phyloP scores from a whole-genome alignment of 805 yeast species.

The Kodamaea fukazawae region DNA sequence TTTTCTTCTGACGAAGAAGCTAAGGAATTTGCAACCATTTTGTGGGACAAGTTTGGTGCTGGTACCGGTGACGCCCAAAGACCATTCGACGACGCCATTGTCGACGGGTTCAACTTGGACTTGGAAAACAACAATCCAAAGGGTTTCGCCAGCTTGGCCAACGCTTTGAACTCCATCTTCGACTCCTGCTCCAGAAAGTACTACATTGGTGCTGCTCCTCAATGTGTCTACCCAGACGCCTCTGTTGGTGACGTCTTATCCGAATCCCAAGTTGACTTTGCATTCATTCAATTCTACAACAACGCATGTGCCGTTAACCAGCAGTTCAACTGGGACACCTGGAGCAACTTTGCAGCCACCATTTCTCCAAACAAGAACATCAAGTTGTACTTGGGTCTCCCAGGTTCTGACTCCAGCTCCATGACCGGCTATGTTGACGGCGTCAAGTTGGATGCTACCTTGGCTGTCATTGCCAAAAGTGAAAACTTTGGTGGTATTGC shows the following conservation, averaged over 20 bases:
- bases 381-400: constrained; percentile 34
- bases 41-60: constrained; percentile 41
- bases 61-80: constrained; percentile 22
- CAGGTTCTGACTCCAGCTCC: constrained; percentile 36
- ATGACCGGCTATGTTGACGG: constrained; percentile 38
- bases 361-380: constrained; percentile 47
- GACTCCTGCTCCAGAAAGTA: constrained; percentile 46
- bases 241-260: constrained; percentile 20
- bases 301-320: constrained; percentile 58
- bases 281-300: constrained; percentile 85
- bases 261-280: constrained; percentile 68
- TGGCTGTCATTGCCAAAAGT: constrained; percentile 15
- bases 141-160: constrained; percentile 25
- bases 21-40: constrained; percentile 46
- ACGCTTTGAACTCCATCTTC: constrained; percentile 2
- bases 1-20: constrained; percentile 53
- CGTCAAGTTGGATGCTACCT: constrained; percentile 11
- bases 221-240: constrained; percentile 81
- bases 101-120: constrained; percentile 36
- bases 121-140: constrained; percentile 25
- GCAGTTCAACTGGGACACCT: constrained; percentile 60
- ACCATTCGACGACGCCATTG: constrained; percentile 10
- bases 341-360: constrained; percentile 60
- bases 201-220: constrained; percentile 86
- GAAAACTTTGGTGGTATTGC: constrained; percentile 34